Conservation (phyloP, 2,329 filamentous ascomycete genomes). For the Ophiostoma piceae region DNA sequence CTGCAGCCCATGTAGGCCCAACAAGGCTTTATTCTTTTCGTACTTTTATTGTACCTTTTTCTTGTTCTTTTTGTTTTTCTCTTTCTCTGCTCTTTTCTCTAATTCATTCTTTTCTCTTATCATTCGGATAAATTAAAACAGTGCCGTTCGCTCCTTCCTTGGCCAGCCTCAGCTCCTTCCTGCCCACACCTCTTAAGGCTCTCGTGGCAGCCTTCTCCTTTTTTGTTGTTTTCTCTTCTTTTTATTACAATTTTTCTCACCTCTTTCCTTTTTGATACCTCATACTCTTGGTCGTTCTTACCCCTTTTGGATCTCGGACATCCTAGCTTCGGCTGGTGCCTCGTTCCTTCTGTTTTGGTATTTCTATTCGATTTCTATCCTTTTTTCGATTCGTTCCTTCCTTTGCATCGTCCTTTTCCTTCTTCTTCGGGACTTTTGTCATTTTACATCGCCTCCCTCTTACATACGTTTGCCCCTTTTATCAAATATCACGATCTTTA, state of each 20-base stretch:
- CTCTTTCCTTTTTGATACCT: neutral
- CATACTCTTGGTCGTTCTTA: neutral
- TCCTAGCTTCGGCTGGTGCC: neutral
- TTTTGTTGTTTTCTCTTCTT: neutral
- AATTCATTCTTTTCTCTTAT: neutral
- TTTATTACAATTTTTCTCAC: neutral
- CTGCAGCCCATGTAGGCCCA: neutral
- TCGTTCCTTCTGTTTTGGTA: neutral
- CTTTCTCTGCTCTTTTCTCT: neutral
- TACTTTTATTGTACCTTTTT: neutral
- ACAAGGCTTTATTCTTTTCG: neutral
- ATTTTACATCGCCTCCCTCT: neutral
- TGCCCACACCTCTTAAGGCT: neutral
- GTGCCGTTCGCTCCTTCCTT: neutral
- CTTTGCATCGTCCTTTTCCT: neutral
- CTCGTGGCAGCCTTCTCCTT: neutral
- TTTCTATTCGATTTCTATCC: neutral
- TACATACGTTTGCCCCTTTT: neutral
- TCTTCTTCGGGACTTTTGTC: neutral
- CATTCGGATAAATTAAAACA: neutral
- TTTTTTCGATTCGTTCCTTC: neutral
- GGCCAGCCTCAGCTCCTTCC: neutral
- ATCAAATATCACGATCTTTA: neutral
- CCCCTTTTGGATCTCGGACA: slow-evolving; percentile 8
- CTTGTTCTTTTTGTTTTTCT: neutral